Conservation (phyloP, 2,329 filamentous ascomycete genomes). For the Alternaria ethzedia region DNA sequence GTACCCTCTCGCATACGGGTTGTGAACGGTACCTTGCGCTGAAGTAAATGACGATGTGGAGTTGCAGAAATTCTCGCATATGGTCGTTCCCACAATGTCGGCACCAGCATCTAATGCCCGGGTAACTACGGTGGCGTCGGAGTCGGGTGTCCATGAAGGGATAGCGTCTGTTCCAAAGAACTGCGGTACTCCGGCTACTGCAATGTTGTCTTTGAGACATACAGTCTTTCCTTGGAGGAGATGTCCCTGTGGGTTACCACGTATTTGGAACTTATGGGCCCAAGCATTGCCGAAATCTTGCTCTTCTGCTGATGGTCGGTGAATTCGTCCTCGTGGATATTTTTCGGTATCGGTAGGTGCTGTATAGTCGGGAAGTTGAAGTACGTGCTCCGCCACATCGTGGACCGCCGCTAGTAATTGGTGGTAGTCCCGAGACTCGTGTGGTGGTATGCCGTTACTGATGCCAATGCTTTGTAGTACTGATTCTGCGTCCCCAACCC, state of each 20-base stretch:
- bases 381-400: constrained; percentile 57
- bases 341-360: constrained; percentile 49
- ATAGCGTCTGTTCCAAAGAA: constrained; percentile 61
- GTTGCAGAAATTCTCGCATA: constrained; percentile 62
- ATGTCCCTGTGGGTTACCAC: constrained; percentile 31
- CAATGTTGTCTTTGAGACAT: constrained; percentile 63
- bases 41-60: constrained; percentile 57
- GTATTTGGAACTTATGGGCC: constrained; percentile 59
- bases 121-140: constrained; percentile 62
- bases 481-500: constrained; percentile 31
- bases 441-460: constrained; percentile 35
- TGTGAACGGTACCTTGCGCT: constrained; percentile 46
- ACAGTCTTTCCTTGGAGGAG: constrained; percentile 51
- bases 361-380: constrained; percentile 56
- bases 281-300: constrained; percentile 56
- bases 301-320: constrained; percentile 41
- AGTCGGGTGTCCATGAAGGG: constrained; percentile 56
- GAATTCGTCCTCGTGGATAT: constrained; percentile 56
- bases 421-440: constrained; percentile 55
- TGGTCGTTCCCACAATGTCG: constrained; percentile 58
- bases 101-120: constrained; percentile 60
- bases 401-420: constrained; percentile 59
- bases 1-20: constrained; percentile 55
- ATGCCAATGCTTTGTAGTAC: constrained; percentile 31
- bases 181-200: constrained; percentile 61